These are phyloP conservation scores for Moniliella sp. DNA, from an alignment of 1,284 basidiomycete genomes.

Conservation along the genomic window DNA sequence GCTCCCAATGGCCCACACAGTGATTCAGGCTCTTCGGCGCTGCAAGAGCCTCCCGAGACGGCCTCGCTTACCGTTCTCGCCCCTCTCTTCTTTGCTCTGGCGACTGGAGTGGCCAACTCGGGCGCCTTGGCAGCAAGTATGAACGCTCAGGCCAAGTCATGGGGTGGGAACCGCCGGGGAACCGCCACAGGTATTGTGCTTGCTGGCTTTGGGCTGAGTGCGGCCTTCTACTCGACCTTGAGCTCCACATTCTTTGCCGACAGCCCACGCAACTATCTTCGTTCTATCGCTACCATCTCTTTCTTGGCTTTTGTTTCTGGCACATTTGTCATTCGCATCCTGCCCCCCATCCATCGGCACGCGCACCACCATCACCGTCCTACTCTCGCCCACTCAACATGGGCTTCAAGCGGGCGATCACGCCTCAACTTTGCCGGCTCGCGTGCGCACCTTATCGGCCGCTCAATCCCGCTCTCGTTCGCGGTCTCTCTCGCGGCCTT, in stretches of 20 bases:
- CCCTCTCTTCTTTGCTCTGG: constrained; percentile 14
- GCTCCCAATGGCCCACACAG: not conserved
- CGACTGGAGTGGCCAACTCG: constrained; percentile 20
- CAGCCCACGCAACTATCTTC: constrained; percentile 48
- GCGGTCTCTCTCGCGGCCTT: too few species aligned
- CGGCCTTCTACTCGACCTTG: constrained; percentile 53
- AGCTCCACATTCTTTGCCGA: constrained; percentile 49
- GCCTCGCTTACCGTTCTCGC: constrained; percentile 4
- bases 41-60: not conserved
- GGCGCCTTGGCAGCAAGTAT: constrained; percentile 31
- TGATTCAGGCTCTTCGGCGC: too few species aligned
- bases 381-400: too few species aligned
- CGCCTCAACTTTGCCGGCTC: not conserved
- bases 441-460: not conserved
- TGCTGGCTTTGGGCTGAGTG: constrained; percentile 62
- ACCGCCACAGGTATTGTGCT: constrained; percentile 52
- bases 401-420: not conserved
- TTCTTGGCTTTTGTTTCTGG: constrained; percentile 49
- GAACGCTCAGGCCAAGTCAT: constrained; percentile 28
- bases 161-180: constrained; percentile 38
- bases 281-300: constrained; percentile 51
- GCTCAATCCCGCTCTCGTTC: not conserved
- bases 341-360: not conserved
- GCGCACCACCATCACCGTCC: too few species aligned
- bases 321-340: constrained; percentile 43